Evolutionary conservation across 495 filamentous ascomycete genomes (phyloP), one percentile per base, ranked within the genome.

Genomic region (Penicillium diatomitis): DNA sequence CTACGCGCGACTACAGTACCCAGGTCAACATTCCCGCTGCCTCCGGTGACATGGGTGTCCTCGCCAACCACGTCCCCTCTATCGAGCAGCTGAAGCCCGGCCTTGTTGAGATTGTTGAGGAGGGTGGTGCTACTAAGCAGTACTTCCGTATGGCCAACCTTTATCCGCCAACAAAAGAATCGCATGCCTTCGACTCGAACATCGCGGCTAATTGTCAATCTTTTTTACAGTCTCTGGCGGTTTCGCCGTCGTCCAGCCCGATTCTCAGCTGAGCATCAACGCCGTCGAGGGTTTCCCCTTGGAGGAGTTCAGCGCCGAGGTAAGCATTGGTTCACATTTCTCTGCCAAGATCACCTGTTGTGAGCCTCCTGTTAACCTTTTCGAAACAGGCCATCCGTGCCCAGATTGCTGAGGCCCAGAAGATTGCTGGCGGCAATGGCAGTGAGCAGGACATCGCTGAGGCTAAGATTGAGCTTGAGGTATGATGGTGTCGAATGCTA

Each of bases 21-120:
- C 92, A 99, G 76, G 94, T 99, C 77, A 99, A 99, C 81, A 81
- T 99, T 61, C 84, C 94, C 67, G 91, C 92, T 65, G 92, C 95
- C 74, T 90, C 90, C 46, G 92, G 92, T 62, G 94, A 96, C 61
- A 99, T 99, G 92, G 92, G 92, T 84, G 80, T 99, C 55, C 86
- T 99, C 59, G 92, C 92, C 69, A 90, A 91, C 77, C 92, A 99
- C 82, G 94, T 99, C 56, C 91, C 92, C 40, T 90, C 92, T 43
- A 96, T 99, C 61, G 92, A 99, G 79, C 92, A 99, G 78, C 79
- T 99, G 67, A 94, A 90, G 79, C 90, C 92, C 44, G 92, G 92
- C 59, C 72, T 97, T 52, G 79, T 99, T 55, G 92, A 97, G 74
- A 76, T 99, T 57, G 82, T 97, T 58, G 92, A 97, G 78, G 92